Base-by-base conservation (phyloP, 1,284 basidiomycete genomes). In the Leccinum insigne region DNA sequence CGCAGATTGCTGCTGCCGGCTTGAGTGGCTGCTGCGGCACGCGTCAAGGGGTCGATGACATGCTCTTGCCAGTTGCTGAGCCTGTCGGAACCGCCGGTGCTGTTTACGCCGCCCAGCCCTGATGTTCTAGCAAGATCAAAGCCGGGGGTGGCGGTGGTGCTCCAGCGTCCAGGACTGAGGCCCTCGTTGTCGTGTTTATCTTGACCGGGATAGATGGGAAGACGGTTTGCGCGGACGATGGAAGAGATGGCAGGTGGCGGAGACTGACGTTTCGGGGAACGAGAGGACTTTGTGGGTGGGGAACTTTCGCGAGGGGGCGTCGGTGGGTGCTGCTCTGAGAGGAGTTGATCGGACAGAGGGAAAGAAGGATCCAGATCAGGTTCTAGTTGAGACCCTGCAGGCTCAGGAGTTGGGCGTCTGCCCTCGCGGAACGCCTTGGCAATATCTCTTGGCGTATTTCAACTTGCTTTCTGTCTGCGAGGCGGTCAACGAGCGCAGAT, bases 361-460 rank as follows among this genome's bases (percentile, higher is more conserved):
- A 29, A 29, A 29, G 68, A 59, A 67, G 59, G 13, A 35, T 49
- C 57, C 23, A 66, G 59, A 40, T 81, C 79, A 65, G 78, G 76
- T 59, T 78, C 75, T 18, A 79, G 68, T 16, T 77, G 77, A 60
- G 80, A 80, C 42, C 78, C 85, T 59, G 86, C 83, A 58, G 89
- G 85, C 11, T 88, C 91, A 2, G 92, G 85, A 1, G 81, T 80
- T 57, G 93, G 93, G 67, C 84, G 86, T 29, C 90, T 85, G 11
- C 93, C 94, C 76, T 96, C 94, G n/a, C 94, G 87, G 73, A 94
- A 86, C 2, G 95, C 93, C 76, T 93, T 96, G 18, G 90, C 86
- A 52, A 97, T 95, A 69, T 96, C 93, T 6, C 23, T 26, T 96
- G 7, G 94, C 85, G 77, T 97, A 97, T 63, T 86, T 89, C 62